Percentiles rank a stretch among this genome's conserved stretches.
These are phyloP conservation scores for Venturia oleaginea DNA, from an alignment of 2,329 filamentous ascomycete genomes.

Conservation along the genomic window DNA sequence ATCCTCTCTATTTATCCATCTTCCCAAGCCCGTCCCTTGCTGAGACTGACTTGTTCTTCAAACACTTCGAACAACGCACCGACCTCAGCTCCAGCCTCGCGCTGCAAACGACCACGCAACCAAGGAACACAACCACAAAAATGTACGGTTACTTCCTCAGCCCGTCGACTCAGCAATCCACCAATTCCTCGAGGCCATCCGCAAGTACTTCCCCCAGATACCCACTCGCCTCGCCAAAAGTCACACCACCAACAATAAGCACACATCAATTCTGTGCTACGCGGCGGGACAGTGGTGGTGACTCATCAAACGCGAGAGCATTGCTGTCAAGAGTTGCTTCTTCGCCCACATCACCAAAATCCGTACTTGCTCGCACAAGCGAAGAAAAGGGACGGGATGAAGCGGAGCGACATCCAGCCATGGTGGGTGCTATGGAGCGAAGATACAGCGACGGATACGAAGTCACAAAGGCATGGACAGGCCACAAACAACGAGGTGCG, in stretches of 20 bases:
- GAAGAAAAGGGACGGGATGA: neutral
- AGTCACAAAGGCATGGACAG: constrained; percentile 10
- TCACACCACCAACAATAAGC: constrained; percentile 36
- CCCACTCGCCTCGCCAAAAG: constrained; percentile 36
- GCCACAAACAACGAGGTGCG: constrained; percentile 10
- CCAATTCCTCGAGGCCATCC: constrained; percentile 26
- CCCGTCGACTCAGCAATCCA: constrained; percentile 21
- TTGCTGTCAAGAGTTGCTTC: constrained; percentile 36
- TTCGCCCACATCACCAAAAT: constrained; percentile 7
- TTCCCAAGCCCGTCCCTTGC: neutral
- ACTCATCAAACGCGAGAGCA: constrained; percentile 32
- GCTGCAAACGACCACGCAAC: neutral
- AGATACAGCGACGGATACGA: constrained; percentile 11
- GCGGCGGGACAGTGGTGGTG: constrained; percentile 31
- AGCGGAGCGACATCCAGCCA: constrained; percentile 7
- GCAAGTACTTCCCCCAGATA: constrained; percentile 27
- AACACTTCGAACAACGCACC: neutral
- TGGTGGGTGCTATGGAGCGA: constrained; percentile 13
- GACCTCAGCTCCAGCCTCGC: constrained; percentile 1
- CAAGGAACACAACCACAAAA: constrained; percentile 14
- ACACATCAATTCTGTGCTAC: constrained; percentile 31
- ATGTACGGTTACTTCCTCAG: constrained; percentile 31
- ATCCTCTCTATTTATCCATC: neutral
- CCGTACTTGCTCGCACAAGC: neutral
- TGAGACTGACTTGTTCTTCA: neutral